Evolutionary conservation across 441 rosid species (phyloP).

Genomic region (Hura crepitans): DNA sequence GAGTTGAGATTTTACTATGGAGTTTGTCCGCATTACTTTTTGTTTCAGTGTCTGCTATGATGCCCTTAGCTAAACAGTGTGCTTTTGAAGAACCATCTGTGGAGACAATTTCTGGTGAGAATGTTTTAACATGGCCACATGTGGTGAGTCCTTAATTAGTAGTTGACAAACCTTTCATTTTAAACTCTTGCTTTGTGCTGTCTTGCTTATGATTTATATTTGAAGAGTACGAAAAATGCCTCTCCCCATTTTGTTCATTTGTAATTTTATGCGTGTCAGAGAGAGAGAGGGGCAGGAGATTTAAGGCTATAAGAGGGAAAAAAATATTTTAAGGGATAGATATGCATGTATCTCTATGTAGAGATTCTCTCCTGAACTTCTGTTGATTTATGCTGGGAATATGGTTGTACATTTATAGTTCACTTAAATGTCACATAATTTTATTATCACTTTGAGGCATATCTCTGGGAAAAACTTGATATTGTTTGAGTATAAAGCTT

Average conservation of each 20-base stretch:
- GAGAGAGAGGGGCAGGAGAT: background rate
- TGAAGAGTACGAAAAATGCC: background rate
- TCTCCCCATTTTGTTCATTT: background rate
- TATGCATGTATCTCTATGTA: too few species aligned
- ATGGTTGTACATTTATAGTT: background rate
- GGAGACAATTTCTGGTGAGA: conserved; percentile 85
- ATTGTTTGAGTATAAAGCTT: background rate
- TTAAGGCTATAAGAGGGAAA: too few species aligned
- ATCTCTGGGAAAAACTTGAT: background rate
- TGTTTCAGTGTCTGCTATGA: conserved; percentile 89
- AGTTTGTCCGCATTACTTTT: conserved; percentile 21
- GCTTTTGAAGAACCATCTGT: conserved; percentile 96
- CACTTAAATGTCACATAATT: background rate
- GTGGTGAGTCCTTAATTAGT: conserved; percentile 47
- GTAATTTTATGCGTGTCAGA: background rate
- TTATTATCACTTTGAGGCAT: background rate
- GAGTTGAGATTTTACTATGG: conserved; percentile 12
- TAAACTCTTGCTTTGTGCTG: background rate
- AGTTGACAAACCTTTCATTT: background rate
- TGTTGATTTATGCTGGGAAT: too few species aligned
- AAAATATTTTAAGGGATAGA: too few species aligned
- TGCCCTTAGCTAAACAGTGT: conserved; percentile 90
- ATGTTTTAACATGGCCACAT: conserved; percentile 95
- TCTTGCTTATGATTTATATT: background rate
- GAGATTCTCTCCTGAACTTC: too few species aligned